Percentiles rank a stretch among this genome's conserved stretches.
These are phyloP conservation scores for Neonectria magnoliae DNA, from an alignment of 2,329 filamentous ascomycete genomes.

Conservation along the genomic window DNA sequence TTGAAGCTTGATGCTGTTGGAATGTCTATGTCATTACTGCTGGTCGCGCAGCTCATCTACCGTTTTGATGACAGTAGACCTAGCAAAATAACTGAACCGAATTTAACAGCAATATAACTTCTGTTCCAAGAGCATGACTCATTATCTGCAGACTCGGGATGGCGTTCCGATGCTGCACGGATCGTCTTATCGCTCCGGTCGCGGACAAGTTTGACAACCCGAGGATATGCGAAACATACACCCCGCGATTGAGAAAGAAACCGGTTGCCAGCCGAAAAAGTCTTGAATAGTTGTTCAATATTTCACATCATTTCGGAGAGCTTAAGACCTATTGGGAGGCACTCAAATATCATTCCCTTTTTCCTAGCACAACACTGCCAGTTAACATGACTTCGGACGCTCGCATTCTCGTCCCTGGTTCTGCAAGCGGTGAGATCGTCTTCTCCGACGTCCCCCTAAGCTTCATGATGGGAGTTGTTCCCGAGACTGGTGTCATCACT, in stretches of 20 bases:
- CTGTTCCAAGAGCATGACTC: not conserved
- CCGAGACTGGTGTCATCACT: slow-evolving; percentile 52
- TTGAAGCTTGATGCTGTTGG: too few relatives aligned
- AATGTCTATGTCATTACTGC: too few relatives aligned
- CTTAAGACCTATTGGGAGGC: too few relatives aligned
- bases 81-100: too few relatives aligned
- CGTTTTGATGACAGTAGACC: too few relatives aligned
- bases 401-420: not conserved
- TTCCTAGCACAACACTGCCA: too few relatives aligned
- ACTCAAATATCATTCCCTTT: too few relatives aligned
- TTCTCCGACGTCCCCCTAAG: slow-evolving; percentile 47
- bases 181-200: not conserved
- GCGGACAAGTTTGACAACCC: not conserved
- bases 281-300: too few relatives aligned
- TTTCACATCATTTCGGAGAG: too few relatives aligned
- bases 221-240: not conserved
- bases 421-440: slow-evolving; percentile 40
- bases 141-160: not conserved
- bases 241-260: not conserved
- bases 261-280: not conserved
- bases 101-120: too few relatives aligned
- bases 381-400: not conserved
- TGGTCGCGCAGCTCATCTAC: too few relatives aligned
- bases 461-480: slow-evolving; percentile 58
- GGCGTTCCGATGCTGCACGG: not conserved